phyloP scores from a whole-genome alignment of 2,329 filamentous ascomycete genomes.

The Cyanodermella asteris region DNA sequence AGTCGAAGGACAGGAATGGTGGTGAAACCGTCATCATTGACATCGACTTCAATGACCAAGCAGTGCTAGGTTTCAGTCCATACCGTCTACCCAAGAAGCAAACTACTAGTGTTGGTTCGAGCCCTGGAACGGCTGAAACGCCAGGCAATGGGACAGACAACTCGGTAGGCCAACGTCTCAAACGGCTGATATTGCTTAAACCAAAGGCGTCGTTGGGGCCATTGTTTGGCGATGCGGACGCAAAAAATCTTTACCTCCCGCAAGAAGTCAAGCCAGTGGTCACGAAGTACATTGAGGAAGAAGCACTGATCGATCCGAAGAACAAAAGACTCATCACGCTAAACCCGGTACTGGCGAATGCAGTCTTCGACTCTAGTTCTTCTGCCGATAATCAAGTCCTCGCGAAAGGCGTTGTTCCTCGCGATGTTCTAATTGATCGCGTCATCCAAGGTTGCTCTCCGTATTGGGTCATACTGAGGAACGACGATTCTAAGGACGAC shows the following conservation, averaged over 20 bases:
- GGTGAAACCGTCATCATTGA: constrained; percentile 42
- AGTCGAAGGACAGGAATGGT: constrained; percentile 41
- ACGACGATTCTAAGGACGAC: constrained; percentile 18
- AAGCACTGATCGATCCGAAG: constrained; percentile 30
- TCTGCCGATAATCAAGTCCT: constrained; percentile 33
- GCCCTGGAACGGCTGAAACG: constrained; percentile 20
- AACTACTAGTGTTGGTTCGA: no score
- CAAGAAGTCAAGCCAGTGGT: constrained; percentile 35
- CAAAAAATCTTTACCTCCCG: constrained; percentile 35
- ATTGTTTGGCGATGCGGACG: constrained; percentile 28
- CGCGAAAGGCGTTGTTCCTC: constrained; percentile 33
- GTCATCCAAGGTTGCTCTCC: constrained; percentile 32
- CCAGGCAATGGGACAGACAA: constrained; percentile 16
- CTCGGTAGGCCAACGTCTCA: constrained; percentile 19
- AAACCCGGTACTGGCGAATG: constrained; percentile 40
- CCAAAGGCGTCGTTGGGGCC: constrained; percentile 36
- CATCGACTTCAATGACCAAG: constrained; percentile 38
- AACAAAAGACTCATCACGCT: constrained; percentile 41
- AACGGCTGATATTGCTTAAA: constrained; percentile 30
- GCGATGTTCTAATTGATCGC: constrained; percentile 38
- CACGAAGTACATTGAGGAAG: constrained; percentile 35
- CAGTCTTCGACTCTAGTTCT: constrained; percentile 33
- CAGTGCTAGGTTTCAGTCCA: constrained; percentile 34
- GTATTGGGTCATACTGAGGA: constrained; percentile 34
- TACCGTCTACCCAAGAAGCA: constrained; percentile 41